phyloP scores from a whole-genome alignment of 1,284 basidiomycete genomes.

The Ceratobasidium theobromae region DNA sequence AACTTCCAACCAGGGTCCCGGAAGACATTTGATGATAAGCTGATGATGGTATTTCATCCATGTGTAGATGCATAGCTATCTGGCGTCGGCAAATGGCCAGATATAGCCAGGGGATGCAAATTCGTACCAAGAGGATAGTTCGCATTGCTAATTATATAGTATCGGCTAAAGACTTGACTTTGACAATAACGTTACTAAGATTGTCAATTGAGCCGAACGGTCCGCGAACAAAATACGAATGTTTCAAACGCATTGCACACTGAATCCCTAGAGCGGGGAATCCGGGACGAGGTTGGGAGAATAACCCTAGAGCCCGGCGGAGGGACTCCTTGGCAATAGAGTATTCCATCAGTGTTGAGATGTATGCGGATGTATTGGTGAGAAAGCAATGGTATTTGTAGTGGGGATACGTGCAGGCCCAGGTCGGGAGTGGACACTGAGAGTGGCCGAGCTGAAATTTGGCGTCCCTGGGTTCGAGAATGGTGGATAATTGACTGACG shows the following conservation, averaged over 20 bases:
- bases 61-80: neutral
- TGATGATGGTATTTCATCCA: neutral
- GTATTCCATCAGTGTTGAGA: too few species aligned
- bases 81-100: constrained; percentile 20
- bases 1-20: neutral
- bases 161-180: neutral
- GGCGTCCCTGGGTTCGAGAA: constrained; percentile 28
- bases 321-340: too few species aligned
- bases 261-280: neutral
- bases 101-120: neutral
- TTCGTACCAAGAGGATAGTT: neutral
- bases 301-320: too few species aligned
- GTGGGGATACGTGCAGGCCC: neutral
- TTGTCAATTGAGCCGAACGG: constrained; percentile 29
- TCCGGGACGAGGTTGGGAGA: neutral
- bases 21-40: constrained; percentile 9
- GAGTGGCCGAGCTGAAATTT: constrained; percentile 22
- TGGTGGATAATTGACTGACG: constrained; percentile 1
- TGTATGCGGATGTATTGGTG: neutral
- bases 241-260: neutral
- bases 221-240: neutral
- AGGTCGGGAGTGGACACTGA: neutral
- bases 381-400: neutral
- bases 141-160: neutral
- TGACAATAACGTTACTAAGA: neutral